phyloP scores from a whole-genome alignment of 2,329 filamentous ascomycete genomes.

The Biscogniauxia marginata region DNA sequence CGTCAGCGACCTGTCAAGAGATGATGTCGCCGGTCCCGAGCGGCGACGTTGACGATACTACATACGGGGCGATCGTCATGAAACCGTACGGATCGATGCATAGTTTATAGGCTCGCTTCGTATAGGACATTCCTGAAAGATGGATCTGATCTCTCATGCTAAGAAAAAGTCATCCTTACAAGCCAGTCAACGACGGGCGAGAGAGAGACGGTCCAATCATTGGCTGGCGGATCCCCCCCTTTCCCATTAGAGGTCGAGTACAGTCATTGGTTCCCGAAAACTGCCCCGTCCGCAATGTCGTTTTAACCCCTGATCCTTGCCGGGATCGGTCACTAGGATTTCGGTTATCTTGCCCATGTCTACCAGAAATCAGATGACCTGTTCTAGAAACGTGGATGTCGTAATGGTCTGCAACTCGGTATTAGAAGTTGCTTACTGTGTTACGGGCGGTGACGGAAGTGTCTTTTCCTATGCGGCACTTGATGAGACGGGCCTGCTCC shows the following conservation, averaged over 20 bases:
- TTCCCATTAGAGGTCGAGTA: background rate
- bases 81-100: background rate
- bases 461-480: too few relatives aligned
- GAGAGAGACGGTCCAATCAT: background rate
- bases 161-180: background rate
- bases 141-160: background rate
- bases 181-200: background rate
- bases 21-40: background rate
- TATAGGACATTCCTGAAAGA: background rate
- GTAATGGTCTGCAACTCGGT: conserved; percentile 5
- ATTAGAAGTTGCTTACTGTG: background rate
- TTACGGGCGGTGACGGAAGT: background rate
- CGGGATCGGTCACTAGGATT: conserved; percentile 20
- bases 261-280: background rate
- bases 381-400: background rate
- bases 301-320: conserved; percentile 22
- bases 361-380: conserved; percentile 12
- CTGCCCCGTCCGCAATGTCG: conserved; percentile 8
- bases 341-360: conserved; percentile 23
- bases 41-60: background rate
- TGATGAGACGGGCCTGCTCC: too few relatives aligned
- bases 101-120: background rate
- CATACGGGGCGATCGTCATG: background rate
- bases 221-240: background rate
- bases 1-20: background rate